Base-by-base conservation (phyloP, 2,329 filamentous ascomycete species). In the Trichoderma semiorbis region DNA sequence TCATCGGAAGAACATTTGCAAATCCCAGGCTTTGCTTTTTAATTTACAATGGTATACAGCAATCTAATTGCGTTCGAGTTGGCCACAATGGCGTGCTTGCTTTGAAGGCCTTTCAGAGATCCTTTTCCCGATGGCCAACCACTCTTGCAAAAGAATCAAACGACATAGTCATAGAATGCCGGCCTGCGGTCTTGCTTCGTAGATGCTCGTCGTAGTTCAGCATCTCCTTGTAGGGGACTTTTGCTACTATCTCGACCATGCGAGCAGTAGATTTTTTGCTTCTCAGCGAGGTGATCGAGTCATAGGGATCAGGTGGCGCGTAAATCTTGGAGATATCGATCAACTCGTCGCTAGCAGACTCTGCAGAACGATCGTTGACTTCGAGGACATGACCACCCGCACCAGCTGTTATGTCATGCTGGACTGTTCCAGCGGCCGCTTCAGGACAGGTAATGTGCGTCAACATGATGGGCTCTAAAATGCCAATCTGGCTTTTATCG, bases 151-250 rank as follows among this genome's bases (percentile, higher is more conserved):
- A 89, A 7, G 84, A 87, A 74, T 88, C 87, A 75, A 89, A 85
- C 5, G 86, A 83, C 87, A 90, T 87, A 1, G 86, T 87, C 79
- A 90, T 83, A 6, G 86, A 84, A 77, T 90, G 88, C 2, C 96
- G 87, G 0, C 96, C 96, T 3, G 92, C 93, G 4, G 95, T 99
- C 84, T 97, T 87, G 81, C 93, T 95, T 67, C 96, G 86, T 74
- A 99, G 82, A 79, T 97, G 93, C 79, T 94, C 93, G 76, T 98
- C 85, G 81, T 98, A 99, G 55, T 95, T 93, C 43, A 98, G 91
- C 93, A 98, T 98, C 82, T 98, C 95, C 82, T 96, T 97, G 77
- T 98, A 85, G 36, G 96, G 96, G 32, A 98, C 95, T 77, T 93
- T 90, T 26, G 95, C 96, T 12, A 92, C 90, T 75, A 99, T 93